Conservation (phyloP, 2,329 filamentous ascomycete genomes). For the Fusarium longipes region DNA sequence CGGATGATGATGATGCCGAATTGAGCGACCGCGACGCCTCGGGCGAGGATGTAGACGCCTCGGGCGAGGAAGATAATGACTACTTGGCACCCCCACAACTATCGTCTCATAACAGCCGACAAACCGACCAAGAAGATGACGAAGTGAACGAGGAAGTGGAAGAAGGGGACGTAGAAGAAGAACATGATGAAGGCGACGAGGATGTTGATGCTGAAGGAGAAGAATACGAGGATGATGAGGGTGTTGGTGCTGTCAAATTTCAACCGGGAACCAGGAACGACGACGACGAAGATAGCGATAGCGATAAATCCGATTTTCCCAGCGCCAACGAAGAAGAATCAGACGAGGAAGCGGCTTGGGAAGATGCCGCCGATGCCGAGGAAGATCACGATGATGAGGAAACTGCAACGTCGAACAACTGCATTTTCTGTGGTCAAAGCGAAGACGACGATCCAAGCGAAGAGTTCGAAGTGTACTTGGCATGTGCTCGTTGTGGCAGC, state of each 20-base stretch:
- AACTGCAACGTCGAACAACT: constrained; percentile 58
- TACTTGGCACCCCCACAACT: constrained; percentile 46
- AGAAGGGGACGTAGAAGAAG: constrained; percentile 47
- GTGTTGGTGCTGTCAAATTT: constrained; percentile 68
- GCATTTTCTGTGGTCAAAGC: constrained; percentile 83
- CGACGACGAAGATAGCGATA: constrained; percentile 63
- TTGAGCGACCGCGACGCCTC: constrained; percentile 55
- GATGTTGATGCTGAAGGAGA: constrained; percentile 47
- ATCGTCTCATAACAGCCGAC: constrained; percentile 43
- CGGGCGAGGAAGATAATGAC: constrained; percentile 57
- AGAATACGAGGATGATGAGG: constrained; percentile 61
- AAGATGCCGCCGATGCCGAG: constrained; percentile 68
- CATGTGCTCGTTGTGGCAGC: constrained; percentile 82
- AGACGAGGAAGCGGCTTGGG: constrained; percentile 56
- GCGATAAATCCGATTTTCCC: constrained; percentile 59
- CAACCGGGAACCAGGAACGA: constrained; percentile 60
- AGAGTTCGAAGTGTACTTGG: constrained; percentile 82
- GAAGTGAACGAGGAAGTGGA: constrained; percentile 54
- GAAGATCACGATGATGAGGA: constrained; percentile 65
- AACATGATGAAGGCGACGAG: constrained; percentile 56
- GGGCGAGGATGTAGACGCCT: constrained; percentile 57
- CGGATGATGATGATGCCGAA: constrained; percentile 52
- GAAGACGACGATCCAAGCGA: constrained; percentile 86
- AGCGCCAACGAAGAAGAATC: constrained; percentile 66
- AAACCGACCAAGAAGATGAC: constrained; percentile 47